Evolutionary conservation across 2,329 filamentous ascomycete species (phyloP).

Genomic region (Trichoderma semiorbis): DNA sequence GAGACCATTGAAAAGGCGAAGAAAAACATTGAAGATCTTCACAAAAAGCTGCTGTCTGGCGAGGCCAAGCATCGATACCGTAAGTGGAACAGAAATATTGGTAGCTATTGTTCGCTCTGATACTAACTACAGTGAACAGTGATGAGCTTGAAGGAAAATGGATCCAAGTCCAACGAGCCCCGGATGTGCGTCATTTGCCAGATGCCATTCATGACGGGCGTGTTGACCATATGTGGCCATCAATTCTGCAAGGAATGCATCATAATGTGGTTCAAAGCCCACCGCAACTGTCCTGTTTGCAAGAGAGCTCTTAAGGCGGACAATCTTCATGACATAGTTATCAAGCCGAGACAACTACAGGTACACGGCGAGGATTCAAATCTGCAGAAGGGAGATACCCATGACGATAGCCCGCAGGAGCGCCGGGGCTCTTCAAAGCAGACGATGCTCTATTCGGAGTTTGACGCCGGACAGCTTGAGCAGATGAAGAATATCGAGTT

Average conservation of each 20-base stretch:
- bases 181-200: conserved; percentile 86
- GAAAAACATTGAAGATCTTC: conserved; percentile 40
- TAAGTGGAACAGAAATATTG: conserved; percentile 33
- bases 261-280: conserved; percentile 68
- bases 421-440: conserved; percentile 29
- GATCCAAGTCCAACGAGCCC: conserved; percentile 60
- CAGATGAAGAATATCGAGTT: conserved; percentile 83
- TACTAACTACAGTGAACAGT: conserved; percentile 36
- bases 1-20: conserved; percentile 36
- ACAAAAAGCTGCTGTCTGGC: conserved; percentile 56
- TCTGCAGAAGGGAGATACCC: conserved; percentile 4
- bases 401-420: conserved; percentile 14
- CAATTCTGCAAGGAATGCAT: conserved; percentile 91
- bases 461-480: conserved; percentile 66
- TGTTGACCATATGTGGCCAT: conserved; percentile 84
- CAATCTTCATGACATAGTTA: conserved; percentile 80
- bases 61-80: conserved; percentile 74
- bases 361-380: conserved; percentile 46
- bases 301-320: conserved; percentile 62
- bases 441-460: conserved; percentile 69
- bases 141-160: conserved; percentile 51
- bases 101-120: too few relatives aligned
- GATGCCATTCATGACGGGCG: conserved; percentile 69
- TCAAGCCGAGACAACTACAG: conserved; percentile 71
- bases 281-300: conserved; percentile 80